phyloP scores from a whole-genome alignment of 129 eudicot species.

The Oenanthe sinensis region DNA sequence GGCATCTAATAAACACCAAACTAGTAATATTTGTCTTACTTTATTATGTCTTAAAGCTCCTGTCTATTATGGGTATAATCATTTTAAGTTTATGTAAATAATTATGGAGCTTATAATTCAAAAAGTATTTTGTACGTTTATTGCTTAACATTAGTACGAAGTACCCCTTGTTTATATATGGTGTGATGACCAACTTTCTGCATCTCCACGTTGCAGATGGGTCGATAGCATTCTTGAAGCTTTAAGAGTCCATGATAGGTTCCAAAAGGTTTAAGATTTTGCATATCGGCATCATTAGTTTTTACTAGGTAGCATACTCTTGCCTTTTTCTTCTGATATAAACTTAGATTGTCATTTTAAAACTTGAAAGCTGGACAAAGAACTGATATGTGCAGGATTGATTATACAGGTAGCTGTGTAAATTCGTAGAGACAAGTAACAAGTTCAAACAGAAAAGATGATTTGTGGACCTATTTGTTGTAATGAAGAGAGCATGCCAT shows the following conservation, averaged over 20 bases:
- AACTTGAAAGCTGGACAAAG: constrained; percentile 7
- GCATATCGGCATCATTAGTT: constrained; percentile 5
- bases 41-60: not conserved
- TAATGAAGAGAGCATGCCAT: constrained; percentile 7
- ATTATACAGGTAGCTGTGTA: constrained; percentile 1
- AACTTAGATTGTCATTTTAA: not conserved
- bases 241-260: constrained; percentile 40
- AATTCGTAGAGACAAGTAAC: constrained; percentile 9
- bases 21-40: not conserved
- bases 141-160: not conserved
- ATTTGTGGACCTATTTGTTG: constrained; percentile 11
- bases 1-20: not conserved
- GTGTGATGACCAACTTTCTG: not conserved
- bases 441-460: constrained; percentile 11
- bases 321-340: not conserved
- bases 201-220: constrained; percentile 43
- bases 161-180: not conserved
- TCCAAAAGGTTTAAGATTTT: constrained; percentile 43
- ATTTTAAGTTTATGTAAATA: not conserved
- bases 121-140: not conserved
- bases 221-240: constrained; percentile 71
- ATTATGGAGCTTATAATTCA: not conserved
- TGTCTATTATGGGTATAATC: not conserved
- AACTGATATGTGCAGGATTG: constrained; percentile 5
- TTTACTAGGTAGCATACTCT: not conserved